Evolutionary conservation across 2,329 filamentous ascomycete genomes (phyloP), one percentile per base, ranked within the genome.

Genomic region (Epichloe bromicola): DNA sequence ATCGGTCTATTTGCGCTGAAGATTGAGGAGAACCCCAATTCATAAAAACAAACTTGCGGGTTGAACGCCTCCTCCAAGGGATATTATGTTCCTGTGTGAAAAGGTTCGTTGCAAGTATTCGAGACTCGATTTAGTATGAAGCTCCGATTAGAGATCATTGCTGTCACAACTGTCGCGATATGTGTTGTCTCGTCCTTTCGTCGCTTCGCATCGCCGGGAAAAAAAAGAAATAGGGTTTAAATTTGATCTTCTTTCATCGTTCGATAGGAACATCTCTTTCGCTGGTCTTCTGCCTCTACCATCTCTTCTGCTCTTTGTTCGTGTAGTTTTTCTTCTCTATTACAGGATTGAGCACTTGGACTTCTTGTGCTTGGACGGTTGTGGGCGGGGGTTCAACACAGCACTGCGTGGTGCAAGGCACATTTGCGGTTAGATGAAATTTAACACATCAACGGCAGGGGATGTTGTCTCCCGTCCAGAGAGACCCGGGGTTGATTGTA

Each of bases 331-430:
- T 23, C 5, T 14, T 17, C 15, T 36, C 51, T 56, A 65, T 68
- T 78, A 88, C 67, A 88, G 74, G 62, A 88, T 82, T 45, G 75
- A 76, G 73, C 84, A 87, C 72, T 84, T 85, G 58, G 71, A 70
- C 67, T 78, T 79, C 73, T 83, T 84, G 61, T 74, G 68, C 72
- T 81, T 78, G 53, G 67, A 70, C 33, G 69, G 61, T 56, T 75
- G 69, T 19, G 80, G 80, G 59, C 79, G 74, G 52, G 52, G 84
- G 69, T 83, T 86, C 55, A 88, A 72, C 46, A 88, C 84, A 55
- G 84, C 83, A 61, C 84, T 88, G 60, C 15, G 19, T 37, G 37
- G 10, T 20, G 30, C 46, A 51, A 34, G 26, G 2, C 34, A 47
- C 19, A 15, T 6, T 20, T 15, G 23, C 5, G 42, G 20, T 51